A percentile compares a stretch with the other conserved stretches of the same genome.
Conservation (phyloP, 2,329 filamentous ascomycete species). For the Neonectria coccinea region DNA sequence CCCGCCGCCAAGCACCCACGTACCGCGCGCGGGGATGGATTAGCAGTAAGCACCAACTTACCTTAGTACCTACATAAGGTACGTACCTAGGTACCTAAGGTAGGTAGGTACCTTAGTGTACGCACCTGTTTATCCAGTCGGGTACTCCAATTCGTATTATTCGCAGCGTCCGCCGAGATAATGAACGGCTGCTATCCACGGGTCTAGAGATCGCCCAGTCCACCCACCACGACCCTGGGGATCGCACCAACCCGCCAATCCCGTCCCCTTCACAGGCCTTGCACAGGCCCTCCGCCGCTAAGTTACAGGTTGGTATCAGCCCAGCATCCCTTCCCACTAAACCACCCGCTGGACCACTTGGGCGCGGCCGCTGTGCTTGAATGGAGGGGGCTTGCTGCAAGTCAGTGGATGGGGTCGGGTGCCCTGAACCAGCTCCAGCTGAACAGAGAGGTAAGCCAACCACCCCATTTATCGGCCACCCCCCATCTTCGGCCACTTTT, state of each 20-base stretch:
- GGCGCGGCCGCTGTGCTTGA: not conserved
- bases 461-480: too few species aligned
- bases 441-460: not conserved
- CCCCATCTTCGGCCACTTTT: too few species aligned
- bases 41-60: not conserved
- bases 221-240: not conserved
- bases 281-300: constrained; percentile 12
- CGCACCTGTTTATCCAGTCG: not conserved
- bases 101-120: too few species aligned
- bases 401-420: not conserved
- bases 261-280: constrained; percentile 1
- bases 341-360: constrained; percentile 9
- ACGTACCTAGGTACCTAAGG: too few species aligned
- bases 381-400: not conserved
- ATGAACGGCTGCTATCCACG: not conserved
- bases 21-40: not conserved
- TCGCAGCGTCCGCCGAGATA: not conserved
- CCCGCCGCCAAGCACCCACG: not conserved
- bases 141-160: not conserved
- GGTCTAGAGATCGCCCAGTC: not conserved
- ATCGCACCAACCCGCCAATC: constrained; percentile 1
- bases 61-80: too few species aligned
- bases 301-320: constrained; percentile 30
- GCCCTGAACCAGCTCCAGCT: not conserved
- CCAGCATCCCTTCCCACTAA: constrained; percentile 14